phyloP scores from a whole-genome alignment of 2,329 filamentous ascomycete genomes.

The Saccharata proteae region DNA sequence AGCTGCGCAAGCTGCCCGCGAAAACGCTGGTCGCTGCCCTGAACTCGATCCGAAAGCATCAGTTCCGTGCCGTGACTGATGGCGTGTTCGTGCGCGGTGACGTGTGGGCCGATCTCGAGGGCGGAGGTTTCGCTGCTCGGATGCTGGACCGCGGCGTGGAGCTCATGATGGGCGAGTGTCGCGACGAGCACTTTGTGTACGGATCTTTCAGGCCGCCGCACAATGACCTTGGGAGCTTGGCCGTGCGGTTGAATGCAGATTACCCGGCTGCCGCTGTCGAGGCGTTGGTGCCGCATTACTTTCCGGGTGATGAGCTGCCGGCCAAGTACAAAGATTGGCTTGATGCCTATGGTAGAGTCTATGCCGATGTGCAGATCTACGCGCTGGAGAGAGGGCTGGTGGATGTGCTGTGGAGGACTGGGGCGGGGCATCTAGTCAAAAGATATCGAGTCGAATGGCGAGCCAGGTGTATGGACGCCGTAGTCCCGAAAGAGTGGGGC shows the following conservation, averaged over 20 bases:
- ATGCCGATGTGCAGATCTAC: slow-evolving; percentile 46
- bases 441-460: slow-evolving; percentile 45
- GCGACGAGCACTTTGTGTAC: slow-evolving; percentile 42
- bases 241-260: slow-evolving; percentile 38
- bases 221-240: slow-evolving; percentile 30
- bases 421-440: slow-evolving; percentile 23
- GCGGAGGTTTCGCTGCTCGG: slow-evolving; percentile 33
- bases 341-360: slow-evolving; percentile 42
- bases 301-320: slow-evolving; percentile 26
- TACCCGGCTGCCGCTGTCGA: slow-evolving; percentile 36
- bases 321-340: slow-evolving; percentile 32
- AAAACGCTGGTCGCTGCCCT: slow-evolving; percentile 31
- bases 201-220: slow-evolving; percentile 37
- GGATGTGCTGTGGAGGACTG: slow-evolving; percentile 33
- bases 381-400: slow-evolving; percentile 40
- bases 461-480: slow-evolving; percentile 32
- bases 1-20: slow-evolving; percentile 29
- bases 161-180: slow-evolving; percentile 43
- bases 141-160: slow-evolving; percentile 35
- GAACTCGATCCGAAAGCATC: slow-evolving; percentile 30
- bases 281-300: slow-evolving; percentile 31
- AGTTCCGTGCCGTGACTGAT: slow-evolving; percentile 44
- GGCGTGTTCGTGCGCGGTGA: slow-evolving; percentile 32
- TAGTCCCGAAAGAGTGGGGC: slow-evolving; percentile 35
- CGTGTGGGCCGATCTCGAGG: slow-evolving; percentile 36